A percentile compares a stretch with the other conserved stretches of the same genome.
Conservation (phyloP, 441 rosid species). For the Arabidopsis lyrata region DNA sequence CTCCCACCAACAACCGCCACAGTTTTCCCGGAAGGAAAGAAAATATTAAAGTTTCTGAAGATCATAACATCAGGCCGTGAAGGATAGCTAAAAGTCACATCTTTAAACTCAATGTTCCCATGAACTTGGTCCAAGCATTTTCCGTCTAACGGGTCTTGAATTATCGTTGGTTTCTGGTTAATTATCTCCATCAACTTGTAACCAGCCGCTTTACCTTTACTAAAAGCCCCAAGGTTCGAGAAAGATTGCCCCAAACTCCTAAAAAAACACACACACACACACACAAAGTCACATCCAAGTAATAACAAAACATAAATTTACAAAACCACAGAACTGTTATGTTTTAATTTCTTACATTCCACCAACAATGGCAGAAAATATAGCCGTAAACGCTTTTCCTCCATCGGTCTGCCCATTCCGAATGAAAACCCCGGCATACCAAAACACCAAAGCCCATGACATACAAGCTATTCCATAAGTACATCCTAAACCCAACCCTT, state of each 20-base stretch:
- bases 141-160: slow-evolving; percentile 74
- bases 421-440: slow-evolving; percentile 99
- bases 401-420: slow-evolving; percentile 93
- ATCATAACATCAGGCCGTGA: slow-evolving; percentile 95
- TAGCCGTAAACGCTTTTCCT: slow-evolving; percentile 97
- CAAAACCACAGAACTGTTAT: neutral
- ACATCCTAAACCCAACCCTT: slow-evolving; percentile 98
- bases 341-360: slow-evolving; percentile 75
- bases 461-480: slow-evolving; percentile 98
- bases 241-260: slow-evolving; percentile 99
- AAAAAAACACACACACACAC: slow-evolving; percentile 37
- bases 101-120: slow-evolving; percentile 93
- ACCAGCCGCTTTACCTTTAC: slow-evolving; percentile 98
- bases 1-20: slow-evolving; percentile 99
- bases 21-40: slow-evolving; percentile 94
- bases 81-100: slow-evolving; percentile 93
- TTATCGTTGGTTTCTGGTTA: slow-evolving; percentile 85
- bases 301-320: neutral
- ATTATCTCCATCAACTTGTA: slow-evolving; percentile 95
- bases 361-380: slow-evolving; percentile 99
- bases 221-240: slow-evolving; percentile 96
- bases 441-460: slow-evolving; percentile 99
- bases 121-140: slow-evolving; percentile 75
- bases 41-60: slow-evolving; percentile 85
- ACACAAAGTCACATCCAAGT: neutral